phyloP scores from a whole-genome alignment of 306 rosid species.

The Ormosia emarginata region DNA sequence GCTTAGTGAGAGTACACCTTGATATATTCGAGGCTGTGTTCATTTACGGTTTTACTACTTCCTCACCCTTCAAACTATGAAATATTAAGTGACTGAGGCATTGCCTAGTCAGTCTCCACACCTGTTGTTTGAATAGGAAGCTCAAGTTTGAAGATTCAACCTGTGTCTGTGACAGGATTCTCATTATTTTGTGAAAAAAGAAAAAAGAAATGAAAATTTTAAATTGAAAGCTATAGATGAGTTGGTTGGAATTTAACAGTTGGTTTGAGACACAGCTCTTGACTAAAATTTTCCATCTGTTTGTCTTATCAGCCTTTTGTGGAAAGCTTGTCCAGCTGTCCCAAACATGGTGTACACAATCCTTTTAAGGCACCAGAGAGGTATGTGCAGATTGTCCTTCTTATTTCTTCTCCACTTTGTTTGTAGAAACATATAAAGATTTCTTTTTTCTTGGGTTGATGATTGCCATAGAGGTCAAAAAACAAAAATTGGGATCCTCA shows the following conservation, averaged over 20 bases:
- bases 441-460: background rate
- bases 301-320: constrained; percentile 71
- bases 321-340: constrained; percentile 83
- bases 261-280: background rate
- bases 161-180: background rate
- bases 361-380: constrained; percentile 97
- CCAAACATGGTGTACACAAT: constrained; percentile 94
- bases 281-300: constrained; percentile 13
- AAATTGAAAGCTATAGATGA: constrained; percentile 7
- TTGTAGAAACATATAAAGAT: background rate
- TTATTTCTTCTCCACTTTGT: background rate
- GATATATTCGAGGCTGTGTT: background rate
- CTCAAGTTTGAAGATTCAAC: constrained; percentile 6
- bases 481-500: background rate
- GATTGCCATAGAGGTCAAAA: background rate
- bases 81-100: constrained; percentile 10
- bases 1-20: background rate
- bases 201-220: background rate
- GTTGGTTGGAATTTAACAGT: constrained; percentile 4
- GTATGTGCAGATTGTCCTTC: constrained; percentile 38
- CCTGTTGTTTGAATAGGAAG: background rate
- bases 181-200: constrained; percentile 13
- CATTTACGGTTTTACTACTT: background rate
- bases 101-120: background rate
- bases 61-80: background rate